Evolutionary conservation across 257 asterid species (phyloP), one percentile per base, ranked within the genome.

Genomic region (Hygrophila difformis): DNA sequence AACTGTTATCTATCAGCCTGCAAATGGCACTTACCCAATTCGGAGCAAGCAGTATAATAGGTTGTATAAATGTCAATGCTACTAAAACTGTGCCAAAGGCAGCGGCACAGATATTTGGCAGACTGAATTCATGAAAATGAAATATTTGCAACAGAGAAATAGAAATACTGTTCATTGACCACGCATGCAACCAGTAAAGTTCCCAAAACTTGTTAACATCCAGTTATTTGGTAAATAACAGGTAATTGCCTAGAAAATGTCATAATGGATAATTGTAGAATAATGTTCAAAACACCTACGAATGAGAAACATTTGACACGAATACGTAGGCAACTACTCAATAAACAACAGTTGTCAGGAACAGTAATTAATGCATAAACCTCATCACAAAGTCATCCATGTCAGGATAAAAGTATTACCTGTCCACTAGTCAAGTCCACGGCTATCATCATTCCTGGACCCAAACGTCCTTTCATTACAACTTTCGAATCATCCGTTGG

Each of bases 381-480:
- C 36, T 45, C 14, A 37, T 44, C 18, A 21, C 4, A 35, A 28
- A 42, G 48, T 38, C 55, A 53, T 49, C 31, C 12, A 39, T 15
- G 33, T 26, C 18, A 31, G 37, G 39, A 49, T 64, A 18, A 61
- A 19, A 17, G 14, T 26, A 75, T 59, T 60, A 91, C 98, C 98
- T 91, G 94, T 36, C 98, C 98, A 56, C 72, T 82, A 13, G 17
- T 22, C 51, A 91, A 77, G 69, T 91, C 98, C 44, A 82, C 98
- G 38, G 94, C 48, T 57, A 91, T 91, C 98, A 91, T 91, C 98
- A 91, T 91, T 65, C 98, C 98, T 47, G 98, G 98, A 62, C 98
- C 98, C 62, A 91, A 65, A 49, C 98, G 96, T 39, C 98, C 98
- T 78, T 91, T 91, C 95, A 76, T 82, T 53, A 77, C 58, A 51